phyloP scores from a whole-genome alignment of 805 yeast species.

The Kazachstania viticola region DNA sequence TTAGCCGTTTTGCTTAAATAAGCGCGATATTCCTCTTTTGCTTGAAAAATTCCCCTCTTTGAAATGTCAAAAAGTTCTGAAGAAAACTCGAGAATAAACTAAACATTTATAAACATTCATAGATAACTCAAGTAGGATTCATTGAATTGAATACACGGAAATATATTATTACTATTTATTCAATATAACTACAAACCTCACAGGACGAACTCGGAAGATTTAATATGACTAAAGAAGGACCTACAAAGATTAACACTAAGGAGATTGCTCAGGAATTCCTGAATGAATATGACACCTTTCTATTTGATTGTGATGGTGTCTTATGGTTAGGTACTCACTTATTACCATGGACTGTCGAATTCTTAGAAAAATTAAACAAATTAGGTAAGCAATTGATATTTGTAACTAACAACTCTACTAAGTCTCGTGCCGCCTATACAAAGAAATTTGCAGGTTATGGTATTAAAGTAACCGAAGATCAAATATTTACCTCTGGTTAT shows the following conservation, averaged over 20 bases:
- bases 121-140: too few relatives aligned
- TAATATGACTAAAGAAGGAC: conserved; percentile 11
- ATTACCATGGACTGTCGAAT: conserved; percentile 69
- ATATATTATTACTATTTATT: too few relatives aligned
- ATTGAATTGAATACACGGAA: too few relatives aligned
- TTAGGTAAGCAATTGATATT: conserved; percentile 62
- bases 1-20: too few relatives aligned
- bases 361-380: conserved; percentile 45
- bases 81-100: too few relatives aligned
- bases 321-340: conserved; percentile 83
- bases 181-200: too few relatives aligned
- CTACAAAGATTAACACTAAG: conserved; percentile 37
- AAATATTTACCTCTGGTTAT: conserved; percentile 84
- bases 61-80: too few relatives aligned
- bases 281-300: conserved; percentile 64
- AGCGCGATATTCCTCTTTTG: too few relatives aligned
- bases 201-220: too few relatives aligned
- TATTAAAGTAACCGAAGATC: conserved; percentile 36
- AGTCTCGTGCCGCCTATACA: conserved; percentile 69
- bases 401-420: conserved; percentile 93
- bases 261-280: conserved; percentile 44
- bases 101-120: too few relatives aligned
- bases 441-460: conserved; percentile 57
- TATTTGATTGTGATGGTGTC: conserved; percentile 97
- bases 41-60: too few relatives aligned